Percentiles rank a stretch among this genome's conserved stretches.
Conservation (phyloP, 495 filamentous ascomycete species). For the Collariella sp. region DNA sequence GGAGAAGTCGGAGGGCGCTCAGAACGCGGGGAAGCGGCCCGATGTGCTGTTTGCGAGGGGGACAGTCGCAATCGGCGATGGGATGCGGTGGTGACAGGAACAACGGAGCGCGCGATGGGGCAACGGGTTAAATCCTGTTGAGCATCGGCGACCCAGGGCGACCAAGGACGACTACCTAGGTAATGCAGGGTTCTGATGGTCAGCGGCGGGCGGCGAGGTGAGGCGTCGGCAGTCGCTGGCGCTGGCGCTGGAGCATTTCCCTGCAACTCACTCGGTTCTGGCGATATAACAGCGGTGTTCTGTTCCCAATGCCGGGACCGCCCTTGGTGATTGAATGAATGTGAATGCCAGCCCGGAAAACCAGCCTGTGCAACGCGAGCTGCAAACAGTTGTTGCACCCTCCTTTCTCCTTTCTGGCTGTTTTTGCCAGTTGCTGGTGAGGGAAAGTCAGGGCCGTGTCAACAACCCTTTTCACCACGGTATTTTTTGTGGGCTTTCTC, state of each 20-base stretch:
- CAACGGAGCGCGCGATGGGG: slow-evolving; percentile 2
- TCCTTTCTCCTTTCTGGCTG: not conserved
- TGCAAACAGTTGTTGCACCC: not conserved
- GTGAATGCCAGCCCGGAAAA: slow-evolving; percentile 1
- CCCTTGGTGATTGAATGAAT: not conserved
- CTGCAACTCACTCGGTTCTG: not conserved
- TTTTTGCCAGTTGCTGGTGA: not conserved
- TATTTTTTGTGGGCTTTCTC: not conserved
- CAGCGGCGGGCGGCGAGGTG: slow-evolving; percentile 5
- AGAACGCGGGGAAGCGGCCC: not conserved
- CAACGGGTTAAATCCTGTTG: not conserved
- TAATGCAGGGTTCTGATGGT: not conserved
- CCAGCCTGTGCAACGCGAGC: slow-evolving; percentile 1
- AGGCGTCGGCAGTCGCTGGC: not conserved
- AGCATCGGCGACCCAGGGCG: slow-evolving; percentile 5
- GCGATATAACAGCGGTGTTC: not conserved
- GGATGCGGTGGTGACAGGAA: not conserved
- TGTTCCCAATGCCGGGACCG: not conserved
- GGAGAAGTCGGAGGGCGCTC: not conserved
- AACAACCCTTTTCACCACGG: not conserved
- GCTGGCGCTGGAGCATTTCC: not conserved
- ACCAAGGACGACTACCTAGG: not conserved
- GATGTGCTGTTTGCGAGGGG: not conserved
- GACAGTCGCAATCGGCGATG: not conserved
- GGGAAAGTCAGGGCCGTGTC: not conserved